A percentile compares a stretch with the other conserved stretches of the same genome.
phyloP scores from a whole-genome alignment of 768 basidiomycete species.

The Dioszegia aurantiaca region DNA sequence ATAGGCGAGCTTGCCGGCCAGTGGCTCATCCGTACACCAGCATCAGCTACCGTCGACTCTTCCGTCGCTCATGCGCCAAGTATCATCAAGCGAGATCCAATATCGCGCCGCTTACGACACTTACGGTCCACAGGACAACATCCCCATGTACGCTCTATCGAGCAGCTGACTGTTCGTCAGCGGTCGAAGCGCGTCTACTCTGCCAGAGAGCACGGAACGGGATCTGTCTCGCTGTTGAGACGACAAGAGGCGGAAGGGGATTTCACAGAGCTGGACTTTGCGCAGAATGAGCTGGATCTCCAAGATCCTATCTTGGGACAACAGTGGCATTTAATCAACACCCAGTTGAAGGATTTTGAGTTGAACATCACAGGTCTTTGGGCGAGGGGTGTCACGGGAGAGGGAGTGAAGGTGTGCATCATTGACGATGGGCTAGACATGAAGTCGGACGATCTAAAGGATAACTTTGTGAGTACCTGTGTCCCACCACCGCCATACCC shows the following conservation, averaged over 20 bases:
- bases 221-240: background rate
- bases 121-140: background rate
- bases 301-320: constrained; percentile 73
- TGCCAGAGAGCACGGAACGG: constrained; percentile 14
- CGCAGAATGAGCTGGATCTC: constrained; percentile 62
- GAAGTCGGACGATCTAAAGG: constrained; percentile 75
- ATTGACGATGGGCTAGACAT: constrained; percentile 96
- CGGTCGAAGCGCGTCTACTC: constrained; percentile 49
- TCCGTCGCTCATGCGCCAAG: background rate
- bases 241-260: background rate
- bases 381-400: constrained; percentile 84
- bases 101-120: background rate
- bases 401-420: constrained; percentile 78
- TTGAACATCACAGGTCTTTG: constrained; percentile 93
- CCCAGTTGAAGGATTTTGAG: constrained; percentile 64
- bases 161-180: constrained; percentile 42
- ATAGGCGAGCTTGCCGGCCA: constrained; percentile 75
- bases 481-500: too few relatives aligned
- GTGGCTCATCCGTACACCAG: constrained; percentile 70
- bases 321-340: constrained; percentile 96
- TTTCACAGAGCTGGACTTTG: constrained; percentile 52
- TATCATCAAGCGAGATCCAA: constrained; percentile 11
- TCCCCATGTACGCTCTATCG: constrained; percentile 27
- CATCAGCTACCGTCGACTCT: constrained; percentile 6
- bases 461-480: constrained; percentile 92